Base-by-base conservation (phyloP, 192 early-diverging fungal species). In the Entomortierella beljakovae region DNA sequence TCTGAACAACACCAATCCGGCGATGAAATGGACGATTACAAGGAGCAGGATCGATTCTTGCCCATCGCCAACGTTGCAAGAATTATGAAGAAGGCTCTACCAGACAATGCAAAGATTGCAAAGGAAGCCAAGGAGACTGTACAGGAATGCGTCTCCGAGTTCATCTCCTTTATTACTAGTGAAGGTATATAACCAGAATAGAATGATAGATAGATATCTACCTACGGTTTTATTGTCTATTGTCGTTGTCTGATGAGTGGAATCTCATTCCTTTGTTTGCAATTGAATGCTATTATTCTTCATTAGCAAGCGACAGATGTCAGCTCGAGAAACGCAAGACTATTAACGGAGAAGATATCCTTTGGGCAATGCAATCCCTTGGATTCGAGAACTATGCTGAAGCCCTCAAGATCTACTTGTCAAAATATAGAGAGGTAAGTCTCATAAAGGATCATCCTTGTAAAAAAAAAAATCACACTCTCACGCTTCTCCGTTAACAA, bases 331-430 rank as follows among this genome's bases (percentile, higher is more conserved):
- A 97, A 85, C 87, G 98, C 64, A 99, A 99, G 80, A 98, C 97
- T 2, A 95, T 99, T 76, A 98, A 94, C 71, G 97, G 97, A 23
- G 98, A 99, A 68, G 98, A 99, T 80, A 96, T 99, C 50, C 80
- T 99, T 42, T 98, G 96, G 95, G 97, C 98, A 3, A 93, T 99
- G 93, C 92, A 97, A 71, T 94, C 94, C 22, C 89, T 99, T 64
- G 98, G 97, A 6, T 99, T 99, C 83, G 98, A 99, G 64, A 96
- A 94, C 86, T 99, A 99, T 84, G 88, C 88, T 15, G 96, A 96
- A 54, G 90, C 90, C 18, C 83, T 98, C 66, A 96, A 95, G 81
- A 83, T 94, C 29, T 98, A 98, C 73, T 83, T 99, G 35, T 61
- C 84, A 50, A 95, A 95, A 77, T 98, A 98, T 80, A 85, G 96